Conservation (phyloP, 768 basidiomycete genomes). For the Russula lepida region DNA sequence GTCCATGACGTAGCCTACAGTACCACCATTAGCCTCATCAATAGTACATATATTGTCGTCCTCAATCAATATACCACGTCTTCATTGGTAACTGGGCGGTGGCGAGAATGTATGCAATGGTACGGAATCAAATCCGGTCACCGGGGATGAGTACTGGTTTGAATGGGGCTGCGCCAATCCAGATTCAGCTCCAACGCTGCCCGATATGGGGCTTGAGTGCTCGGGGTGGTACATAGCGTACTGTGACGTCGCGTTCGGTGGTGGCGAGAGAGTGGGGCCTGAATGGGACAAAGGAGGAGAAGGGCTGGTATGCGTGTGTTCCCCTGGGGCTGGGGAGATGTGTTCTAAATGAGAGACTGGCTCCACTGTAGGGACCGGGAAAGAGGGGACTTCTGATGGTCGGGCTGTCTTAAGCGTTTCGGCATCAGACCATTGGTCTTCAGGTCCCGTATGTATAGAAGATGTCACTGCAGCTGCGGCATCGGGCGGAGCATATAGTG, state of each 20-base stretch:
- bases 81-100: constrained; percentile 6
- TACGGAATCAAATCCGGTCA: background rate
- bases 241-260: background rate
- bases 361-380: background rate
- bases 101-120: background rate
- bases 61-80: background rate
- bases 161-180: background rate
- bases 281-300: background rate
- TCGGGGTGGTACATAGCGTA: background rate
- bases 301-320: background rate
- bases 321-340: background rate
- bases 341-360: background rate
- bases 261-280: background rate
- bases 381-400: background rate
- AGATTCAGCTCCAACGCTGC: background rate
- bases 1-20: constrained; percentile 1
- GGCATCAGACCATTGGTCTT: constrained; percentile 10
- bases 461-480: background rate
- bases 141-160: background rate
- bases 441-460: background rate
- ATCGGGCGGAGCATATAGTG: background rate
- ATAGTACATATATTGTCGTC: background rate
- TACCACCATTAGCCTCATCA: background rate
- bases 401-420: background rate
- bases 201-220: background rate